Conservation (phyloP, 352 stramenopile genomes). For the Globisporangium cederbergense region DNA sequence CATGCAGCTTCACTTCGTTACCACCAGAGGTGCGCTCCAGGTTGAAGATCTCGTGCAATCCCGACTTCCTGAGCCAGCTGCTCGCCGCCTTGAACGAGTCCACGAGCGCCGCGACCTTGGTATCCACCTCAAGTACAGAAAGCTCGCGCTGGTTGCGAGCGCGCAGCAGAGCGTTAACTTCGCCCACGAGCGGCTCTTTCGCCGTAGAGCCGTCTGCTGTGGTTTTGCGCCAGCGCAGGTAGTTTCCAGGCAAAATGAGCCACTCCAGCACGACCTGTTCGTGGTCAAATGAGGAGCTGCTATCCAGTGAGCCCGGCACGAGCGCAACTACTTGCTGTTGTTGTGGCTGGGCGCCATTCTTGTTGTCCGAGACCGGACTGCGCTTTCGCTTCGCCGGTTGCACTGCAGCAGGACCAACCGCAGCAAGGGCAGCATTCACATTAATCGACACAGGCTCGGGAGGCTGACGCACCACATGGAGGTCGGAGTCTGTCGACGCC, state of each 20-base stretch:
- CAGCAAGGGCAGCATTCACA: not conserved
- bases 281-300: slow-evolving; percentile 16
- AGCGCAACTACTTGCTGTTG: slow-evolving; percentile 13
- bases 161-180: slow-evolving; percentile 36
- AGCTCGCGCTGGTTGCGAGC: slow-evolving; percentile 24
- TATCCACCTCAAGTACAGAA: slow-evolving; percentile 22
- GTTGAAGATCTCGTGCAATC: slow-evolving; percentile 25
- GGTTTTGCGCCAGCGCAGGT: slow-evolving; percentile 30
- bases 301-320: slow-evolving; percentile 9
- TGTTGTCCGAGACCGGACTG: not conserved
- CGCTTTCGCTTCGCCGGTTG: slow-evolving; percentile 1
- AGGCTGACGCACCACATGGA: slow-evolving; percentile 16
- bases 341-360: slow-evolving; percentile 4
- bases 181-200: slow-evolving; percentile 29
- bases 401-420: not conserved
- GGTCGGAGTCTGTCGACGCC: slow-evolving; percentile 7
- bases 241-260: slow-evolving; percentile 34
- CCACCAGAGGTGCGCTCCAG: slow-evolving; percentile 21
- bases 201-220: slow-evolving; percentile 17
- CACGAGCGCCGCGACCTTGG: slow-evolving; percentile 27
- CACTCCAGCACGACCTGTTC: slow-evolving; percentile 34
- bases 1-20: slow-evolving; percentile 28
- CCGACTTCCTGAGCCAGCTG: slow-evolving; percentile 29
- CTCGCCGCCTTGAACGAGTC: slow-evolving; percentile 34
- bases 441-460: slow-evolving; percentile 9